Evolutionary conservation across 2,329 filamentous ascomycete species (phyloP).

Genomic region (Diaporthe sp.): DNA sequence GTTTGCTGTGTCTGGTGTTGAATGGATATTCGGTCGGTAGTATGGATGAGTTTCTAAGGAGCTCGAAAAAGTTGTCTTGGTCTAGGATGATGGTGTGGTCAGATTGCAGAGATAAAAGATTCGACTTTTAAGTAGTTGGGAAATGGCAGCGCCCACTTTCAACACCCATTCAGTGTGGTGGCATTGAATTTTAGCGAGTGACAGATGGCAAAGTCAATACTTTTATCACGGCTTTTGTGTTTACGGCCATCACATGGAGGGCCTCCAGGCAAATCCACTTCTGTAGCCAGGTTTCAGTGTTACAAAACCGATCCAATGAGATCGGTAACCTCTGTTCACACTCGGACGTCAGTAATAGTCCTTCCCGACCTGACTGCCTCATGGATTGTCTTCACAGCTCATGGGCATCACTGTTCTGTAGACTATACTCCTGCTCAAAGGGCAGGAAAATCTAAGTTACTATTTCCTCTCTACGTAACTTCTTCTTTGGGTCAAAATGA

Average conservation of each 20-base stretch:
- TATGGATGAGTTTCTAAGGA: not conserved
- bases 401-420: no score
- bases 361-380: not conserved
- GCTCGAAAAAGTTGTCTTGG: not conserved
- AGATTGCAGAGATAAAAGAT: not conserved
- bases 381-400: not conserved
- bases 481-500: no score
- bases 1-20: not conserved
- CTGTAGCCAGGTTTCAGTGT: not conserved
- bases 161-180: not conserved
- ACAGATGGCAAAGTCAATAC: not conserved
- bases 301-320: not conserved
- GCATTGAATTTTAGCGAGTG: not conserved
- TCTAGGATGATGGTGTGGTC: not conserved
- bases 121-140: not conserved
- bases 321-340: not conserved
- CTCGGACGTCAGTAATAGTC: not conserved
- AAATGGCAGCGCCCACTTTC: no score
- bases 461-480: fast-evolving
- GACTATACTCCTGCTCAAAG: no score
- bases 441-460: no score
- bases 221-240: not conserved
- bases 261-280: not conserved
- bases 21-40: not conserved
- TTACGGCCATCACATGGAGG: not conserved